Evolutionary conservation across 495 filamentous ascomycete genomes (phyloP).

Genomic region (Glonium stellatum): DNA sequence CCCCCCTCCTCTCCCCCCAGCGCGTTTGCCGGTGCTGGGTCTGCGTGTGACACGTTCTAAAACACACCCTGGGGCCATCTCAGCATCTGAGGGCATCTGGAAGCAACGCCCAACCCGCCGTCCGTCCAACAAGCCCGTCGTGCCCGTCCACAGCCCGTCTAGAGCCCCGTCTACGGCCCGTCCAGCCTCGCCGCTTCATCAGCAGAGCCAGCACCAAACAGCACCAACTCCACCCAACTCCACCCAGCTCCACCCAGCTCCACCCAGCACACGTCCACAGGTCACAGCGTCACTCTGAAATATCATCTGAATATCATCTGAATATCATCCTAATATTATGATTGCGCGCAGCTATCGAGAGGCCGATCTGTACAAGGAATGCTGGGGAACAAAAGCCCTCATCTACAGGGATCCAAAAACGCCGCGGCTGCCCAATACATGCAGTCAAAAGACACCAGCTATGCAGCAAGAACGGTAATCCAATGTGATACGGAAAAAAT

Average conservation of each 20-base stretch:
- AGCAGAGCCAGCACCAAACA: too few relatives aligned
- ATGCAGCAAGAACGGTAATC: slow-evolving; percentile 3
- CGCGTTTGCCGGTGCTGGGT: not conserved
- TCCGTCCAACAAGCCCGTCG: too few relatives aligned
- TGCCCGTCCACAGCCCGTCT: too few relatives aligned
- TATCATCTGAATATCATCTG: too few relatives aligned
- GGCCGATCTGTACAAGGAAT: not conserved
- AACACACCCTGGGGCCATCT: slow-evolving; percentile 1
- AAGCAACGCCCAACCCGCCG: not conserved
- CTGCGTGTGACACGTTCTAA: slow-evolving; percentile 4
- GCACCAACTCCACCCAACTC: not conserved
- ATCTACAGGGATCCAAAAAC: slow-evolving; percentile 7
- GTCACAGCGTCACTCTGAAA: too few relatives aligned
- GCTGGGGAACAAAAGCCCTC: not conserved
- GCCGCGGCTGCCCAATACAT: not conserved
- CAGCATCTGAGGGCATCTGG: too few relatives aligned
- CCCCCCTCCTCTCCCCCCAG: not conserved
- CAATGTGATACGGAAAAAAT: slow-evolving; percentile 9
- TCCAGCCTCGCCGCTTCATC: not conserved
- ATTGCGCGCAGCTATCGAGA: not conserved
- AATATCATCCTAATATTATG: not conserved
- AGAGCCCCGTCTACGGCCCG: not conserved
- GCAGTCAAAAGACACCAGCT: not conserved
- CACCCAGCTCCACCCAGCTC: not conserved
- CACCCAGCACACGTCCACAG: not conserved